Evolutionary conservation across 1,284 basidiomycete species (phyloP).

Genomic region (Ustilago curta): DNA sequence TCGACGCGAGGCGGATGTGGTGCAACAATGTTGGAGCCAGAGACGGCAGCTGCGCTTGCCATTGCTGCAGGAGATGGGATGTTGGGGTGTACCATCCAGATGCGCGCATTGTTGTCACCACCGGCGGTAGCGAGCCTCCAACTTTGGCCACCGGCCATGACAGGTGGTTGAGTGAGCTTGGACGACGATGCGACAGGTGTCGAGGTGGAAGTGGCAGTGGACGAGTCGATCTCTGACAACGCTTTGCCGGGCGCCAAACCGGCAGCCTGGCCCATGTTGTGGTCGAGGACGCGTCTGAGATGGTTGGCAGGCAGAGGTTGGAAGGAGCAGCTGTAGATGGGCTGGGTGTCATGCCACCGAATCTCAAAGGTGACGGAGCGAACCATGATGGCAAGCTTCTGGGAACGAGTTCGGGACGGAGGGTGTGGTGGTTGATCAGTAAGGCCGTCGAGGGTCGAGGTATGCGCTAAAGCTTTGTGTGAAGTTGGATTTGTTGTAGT

Average conservation of each 20-base stretch:
- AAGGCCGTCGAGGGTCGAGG: too few relatives aligned
- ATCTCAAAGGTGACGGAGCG: conserved; percentile 68
- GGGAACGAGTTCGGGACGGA: background rate
- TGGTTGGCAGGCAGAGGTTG: conserved; percentile 62
- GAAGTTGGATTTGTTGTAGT: background rate
- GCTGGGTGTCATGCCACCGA: conserved; percentile 68
- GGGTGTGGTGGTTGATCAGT: background rate
- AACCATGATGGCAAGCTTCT: conserved; percentile 56
- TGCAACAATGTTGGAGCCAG: conserved; percentile 73
- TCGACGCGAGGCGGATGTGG: conserved; percentile 81
- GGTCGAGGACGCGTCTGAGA: conserved; percentile 63
- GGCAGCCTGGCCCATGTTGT: conserved; percentile 66
- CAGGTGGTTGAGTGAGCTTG: conserved; percentile 46
- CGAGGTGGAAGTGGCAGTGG: conserved; percentile 16
- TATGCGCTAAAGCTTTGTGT: background rate
- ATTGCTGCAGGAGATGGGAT: conserved; percentile 69
- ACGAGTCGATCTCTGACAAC: conserved; percentile 37
- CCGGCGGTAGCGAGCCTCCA: conserved; percentile 94
- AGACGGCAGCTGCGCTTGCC: conserved; percentile 74
- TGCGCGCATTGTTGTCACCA: conserved; percentile 93
- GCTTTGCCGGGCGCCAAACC: conserved; percentile 62
- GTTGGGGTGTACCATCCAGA: conserved; percentile 69
- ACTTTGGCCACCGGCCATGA: conserved; percentile 71
- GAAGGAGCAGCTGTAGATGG: conserved; percentile 67
- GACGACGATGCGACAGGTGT: conserved; percentile 35